Percentiles rank a stretch among this genome's conserved stretches.
These are phyloP conservation scores for Daldinia loculata DNA, from an alignment of 495 filamentous ascomycete species.

Conservation along the genomic window DNA sequence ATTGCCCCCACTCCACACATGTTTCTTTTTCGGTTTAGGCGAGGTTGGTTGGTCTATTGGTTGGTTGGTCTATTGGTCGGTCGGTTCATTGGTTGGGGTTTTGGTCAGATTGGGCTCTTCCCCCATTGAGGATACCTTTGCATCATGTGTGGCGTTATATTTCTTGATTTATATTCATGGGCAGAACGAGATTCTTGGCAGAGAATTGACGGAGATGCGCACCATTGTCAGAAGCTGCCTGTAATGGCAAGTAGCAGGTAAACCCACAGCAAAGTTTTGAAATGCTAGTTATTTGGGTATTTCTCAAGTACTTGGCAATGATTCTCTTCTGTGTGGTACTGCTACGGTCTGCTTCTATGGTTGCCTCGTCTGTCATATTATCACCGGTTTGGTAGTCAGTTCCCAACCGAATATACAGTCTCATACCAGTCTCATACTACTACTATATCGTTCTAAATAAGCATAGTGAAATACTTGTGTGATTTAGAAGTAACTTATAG, in stretches of 20 bases:
- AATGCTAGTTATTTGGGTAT: too few relatives aligned
- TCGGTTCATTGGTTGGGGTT: conserved; percentile 23
- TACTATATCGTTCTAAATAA: not conserved
- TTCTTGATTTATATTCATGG: conserved; percentile 18
- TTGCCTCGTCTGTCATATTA: not conserved
- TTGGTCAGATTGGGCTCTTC: conserved; percentile 30
- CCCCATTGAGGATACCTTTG: conserved; percentile 35
- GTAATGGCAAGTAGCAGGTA: not conserved
- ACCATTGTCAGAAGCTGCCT: not conserved
- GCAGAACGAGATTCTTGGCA: not conserved
- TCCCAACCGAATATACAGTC: not conserved
- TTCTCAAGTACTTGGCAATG: not conserved
- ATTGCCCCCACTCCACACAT: conserved; percentile 49
- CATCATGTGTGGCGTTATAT: conserved; percentile 35
- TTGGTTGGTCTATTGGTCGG: conserved; percentile 14
- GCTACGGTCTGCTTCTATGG: not conserved
- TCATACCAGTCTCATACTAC: not conserved
- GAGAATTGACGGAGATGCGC: not conserved
- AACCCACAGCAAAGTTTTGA: not conserved
- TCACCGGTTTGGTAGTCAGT: not conserved
- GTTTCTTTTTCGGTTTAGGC: conserved; percentile 28
- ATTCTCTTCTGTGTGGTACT: not conserved
- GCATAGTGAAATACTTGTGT: not conserved
- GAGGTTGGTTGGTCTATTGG: conserved; percentile 12
- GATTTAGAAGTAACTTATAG: not conserved